Evolutionary conservation across 1,284 basidiomycete species (phyloP).

Genomic region (Ceratobasidium sp.): DNA sequence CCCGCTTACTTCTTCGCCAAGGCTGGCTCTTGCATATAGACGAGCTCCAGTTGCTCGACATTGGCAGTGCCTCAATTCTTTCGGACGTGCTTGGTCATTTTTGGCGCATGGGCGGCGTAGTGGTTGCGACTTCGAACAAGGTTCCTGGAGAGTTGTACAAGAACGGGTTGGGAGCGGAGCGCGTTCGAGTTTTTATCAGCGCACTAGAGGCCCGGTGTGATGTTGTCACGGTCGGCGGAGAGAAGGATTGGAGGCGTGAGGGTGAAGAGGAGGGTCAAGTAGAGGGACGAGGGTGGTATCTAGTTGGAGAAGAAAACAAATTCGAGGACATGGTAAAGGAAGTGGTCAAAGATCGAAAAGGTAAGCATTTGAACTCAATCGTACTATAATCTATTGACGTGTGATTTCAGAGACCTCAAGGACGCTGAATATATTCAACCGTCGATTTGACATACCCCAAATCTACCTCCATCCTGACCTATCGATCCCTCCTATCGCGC

Average conservation of each 20-base stretch:
- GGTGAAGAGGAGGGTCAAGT: slow-evolving; percentile 34
- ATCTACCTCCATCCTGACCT: slow-evolving; percentile 51
- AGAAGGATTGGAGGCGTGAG: slow-evolving; percentile 55
- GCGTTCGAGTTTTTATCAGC: slow-evolving; percentile 69
- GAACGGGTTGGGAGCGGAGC: slow-evolving; percentile 70
- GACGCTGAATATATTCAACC: slow-evolving; percentile 7
- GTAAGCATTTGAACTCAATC: slow-evolving; percentile 50
- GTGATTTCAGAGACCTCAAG: neutral
- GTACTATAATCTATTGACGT: slow-evolving; percentile 52
- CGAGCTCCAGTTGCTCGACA: slow-evolving; percentile 75
- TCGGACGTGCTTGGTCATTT: slow-evolving; percentile 77
- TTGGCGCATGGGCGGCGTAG: slow-evolving; percentile 76
- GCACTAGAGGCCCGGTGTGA: slow-evolving; percentile 69
- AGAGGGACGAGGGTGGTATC: slow-evolving; percentile 45
- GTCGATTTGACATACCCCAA: neutral
- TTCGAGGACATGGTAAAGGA: slow-evolving; percentile 50
- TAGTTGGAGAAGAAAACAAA: slow-evolving; percentile 42
- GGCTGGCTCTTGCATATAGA: slow-evolving; percentile 72
- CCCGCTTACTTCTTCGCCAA: slow-evolving; percentile 58
- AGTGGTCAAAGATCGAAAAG: slow-evolving; percentile 44
- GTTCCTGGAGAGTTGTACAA: slow-evolving; percentile 73
- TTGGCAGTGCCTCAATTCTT: slow-evolving; percentile 68
- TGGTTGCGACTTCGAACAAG: slow-evolving; percentile 64
- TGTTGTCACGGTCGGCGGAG: slow-evolving; percentile 61
- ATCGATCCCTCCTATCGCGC: slow-evolving; percentile 55